Percentiles rank a stretch among this genome's conserved stretches.
Conservation (phyloP, 2,329 filamentous ascomycete species). For the Penicillium nordicum region DNA sequence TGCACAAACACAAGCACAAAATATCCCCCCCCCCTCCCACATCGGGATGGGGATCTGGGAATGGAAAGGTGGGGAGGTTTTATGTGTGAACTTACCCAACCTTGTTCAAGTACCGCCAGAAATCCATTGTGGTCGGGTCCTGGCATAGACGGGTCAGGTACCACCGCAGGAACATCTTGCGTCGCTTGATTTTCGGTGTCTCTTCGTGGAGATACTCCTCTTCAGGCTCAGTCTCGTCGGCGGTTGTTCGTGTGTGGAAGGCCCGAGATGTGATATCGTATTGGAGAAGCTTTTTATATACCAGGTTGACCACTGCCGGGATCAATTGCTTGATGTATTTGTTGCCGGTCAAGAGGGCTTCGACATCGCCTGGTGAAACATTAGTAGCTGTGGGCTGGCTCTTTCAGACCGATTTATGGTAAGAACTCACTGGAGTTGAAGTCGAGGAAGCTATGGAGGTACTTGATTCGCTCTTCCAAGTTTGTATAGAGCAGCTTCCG, state of each 20-base stretch:
- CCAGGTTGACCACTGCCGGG: slow-evolving; percentile 77
- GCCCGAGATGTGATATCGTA: slow-evolving; percentile 80
- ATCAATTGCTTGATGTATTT: slow-evolving; percentile 81
- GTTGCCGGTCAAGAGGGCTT: slow-evolving; percentile 63
- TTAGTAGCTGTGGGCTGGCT: neutral
- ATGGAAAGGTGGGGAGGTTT: no score
- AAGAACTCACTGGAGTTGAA: slow-evolving; percentile 62
- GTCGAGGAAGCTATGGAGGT: slow-evolving; percentile 72
- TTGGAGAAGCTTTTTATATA: slow-evolving; percentile 75
- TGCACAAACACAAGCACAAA: neutral
- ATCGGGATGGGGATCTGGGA: neutral
- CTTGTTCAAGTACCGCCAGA: slow-evolving; percentile 82
- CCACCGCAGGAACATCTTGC: slow-evolving; percentile 73
- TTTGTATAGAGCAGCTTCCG: slow-evolving; percentile 69
- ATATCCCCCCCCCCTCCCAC: no score
- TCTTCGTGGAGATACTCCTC: slow-evolving; percentile 63
- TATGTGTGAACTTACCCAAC: slow-evolving; percentile 57
- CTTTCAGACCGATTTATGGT: neutral
- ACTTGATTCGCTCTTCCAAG: slow-evolving; percentile 66
- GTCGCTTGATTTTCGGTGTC: slow-evolving; percentile 69
- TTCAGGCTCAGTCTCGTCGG: slow-evolving; percentile 61
- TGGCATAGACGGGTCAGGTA: slow-evolving; percentile 72
- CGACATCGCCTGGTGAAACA: slow-evolving; percentile 60
- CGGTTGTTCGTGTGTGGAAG: slow-evolving; percentile 60
- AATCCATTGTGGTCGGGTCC: slow-evolving; percentile 70